Evolutionary conservation across 2,329 filamentous ascomycete genomes (phyloP), one percentile per base, ranked within the genome.

Genomic region (Neopestalotiopsis rosae): DNA sequence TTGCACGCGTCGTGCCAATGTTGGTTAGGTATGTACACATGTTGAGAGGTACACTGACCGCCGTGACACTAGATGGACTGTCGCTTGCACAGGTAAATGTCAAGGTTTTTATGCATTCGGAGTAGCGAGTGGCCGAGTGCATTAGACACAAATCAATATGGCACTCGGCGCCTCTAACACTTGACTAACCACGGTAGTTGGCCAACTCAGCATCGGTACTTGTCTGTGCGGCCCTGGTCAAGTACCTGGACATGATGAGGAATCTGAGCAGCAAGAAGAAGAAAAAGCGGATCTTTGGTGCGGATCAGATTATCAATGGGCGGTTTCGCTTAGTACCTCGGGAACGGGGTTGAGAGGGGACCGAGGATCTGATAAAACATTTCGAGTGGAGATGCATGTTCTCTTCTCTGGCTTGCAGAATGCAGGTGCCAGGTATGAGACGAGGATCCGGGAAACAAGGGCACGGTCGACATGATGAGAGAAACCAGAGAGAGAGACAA

Each of bases 331-430:
- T 61, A 34, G 24, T 24, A 24, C 28, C 28, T 58, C n/a, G 20
- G 56, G 56, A 30, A 14, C 12, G 52, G 28, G 56, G 56, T 24
- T 24, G 30, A 34, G 24, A 34, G 58, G 20, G 24, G 30, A 61
- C 58, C 58, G 58, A 61, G 58, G 61, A 63, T 63, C 61, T 63
- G 61, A 63, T 63, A 49, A 63, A 63, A 63, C 10, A 45, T 45
- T 45, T 17, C 42, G n/a, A 45, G 42, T 45, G 42, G 42, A 45
- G 42, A 28, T 28, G 24, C 24, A 28, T 28, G 24, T 28, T 28
- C 24, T 28, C 24, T 28, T 28, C 24, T 28, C 24, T 28, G 24
- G 24, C 24, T 28, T 28, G 24, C 24, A 28, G 24, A 28, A 28
- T 28, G 24, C 24, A 28, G 24, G 24, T 28, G 24, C 24, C 24